Conservation (phyloP, 495 filamentous ascomycete species). For the Pseudotulostoma volvatum region DNA sequence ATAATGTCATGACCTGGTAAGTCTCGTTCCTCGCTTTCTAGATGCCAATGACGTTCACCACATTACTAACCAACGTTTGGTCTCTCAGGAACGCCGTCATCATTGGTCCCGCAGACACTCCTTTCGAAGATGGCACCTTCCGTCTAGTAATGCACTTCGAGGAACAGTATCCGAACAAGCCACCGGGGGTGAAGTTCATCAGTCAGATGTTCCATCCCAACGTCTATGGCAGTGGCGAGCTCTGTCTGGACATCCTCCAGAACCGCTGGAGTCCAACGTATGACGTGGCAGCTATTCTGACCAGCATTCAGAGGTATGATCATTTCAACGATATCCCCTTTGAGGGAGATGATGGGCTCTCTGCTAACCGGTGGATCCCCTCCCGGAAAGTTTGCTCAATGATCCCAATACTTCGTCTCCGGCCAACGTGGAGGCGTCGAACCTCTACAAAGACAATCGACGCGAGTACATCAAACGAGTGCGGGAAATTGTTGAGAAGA, state of each 20-base stretch:
- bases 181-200: constrained; percentile 94
- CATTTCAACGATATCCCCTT: constrained; percentile 3
- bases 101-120: constrained; percentile 91
- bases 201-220: constrained; percentile 99
- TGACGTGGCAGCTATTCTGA: constrained; percentile 91
- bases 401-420: constrained; percentile 96
- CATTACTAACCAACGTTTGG: too few species aligned
- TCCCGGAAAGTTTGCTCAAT: constrained; percentile 92
- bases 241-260: constrained; percentile 93
- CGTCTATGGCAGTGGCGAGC: constrained; percentile 90
- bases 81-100: constrained; percentile 85
- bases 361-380: too few species aligned
- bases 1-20: constrained; percentile 99
- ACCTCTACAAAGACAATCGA: constrained; percentile 95
- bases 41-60: too few species aligned
- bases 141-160: constrained; percentile 97
- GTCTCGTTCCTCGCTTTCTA: constrained; percentile 7
- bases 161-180: constrained; percentile 96
- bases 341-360: constrained; percentile 1
- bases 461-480: constrained; percentile 93
- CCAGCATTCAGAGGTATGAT: constrained; percentile 85
- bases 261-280: constrained; percentile 99
- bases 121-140: constrained; percentile 97
- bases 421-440: constrained; percentile 95
- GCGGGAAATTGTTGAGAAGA: constrained; percentile 94